phyloP scores from a whole-genome alignment of 2,329 filamentous ascomycete species.

The Trichoderma aggressivum region DNA sequence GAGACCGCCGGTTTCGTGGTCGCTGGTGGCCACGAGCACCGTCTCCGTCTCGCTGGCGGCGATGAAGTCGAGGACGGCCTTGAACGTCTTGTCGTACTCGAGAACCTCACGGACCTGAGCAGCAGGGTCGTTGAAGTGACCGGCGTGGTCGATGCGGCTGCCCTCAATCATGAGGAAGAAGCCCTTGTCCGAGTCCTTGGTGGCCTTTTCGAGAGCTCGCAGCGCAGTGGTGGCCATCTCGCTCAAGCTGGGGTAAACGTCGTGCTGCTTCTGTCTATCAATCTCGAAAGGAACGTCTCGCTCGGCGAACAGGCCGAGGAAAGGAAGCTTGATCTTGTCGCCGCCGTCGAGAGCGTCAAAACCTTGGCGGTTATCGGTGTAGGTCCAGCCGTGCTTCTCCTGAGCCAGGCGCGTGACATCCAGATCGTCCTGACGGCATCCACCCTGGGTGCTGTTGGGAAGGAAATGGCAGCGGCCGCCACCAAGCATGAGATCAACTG shows the following conservation, averaged over 20 bases:
- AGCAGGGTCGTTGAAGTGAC: conserved; percentile 78
- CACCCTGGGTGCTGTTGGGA: conserved; percentile 73
- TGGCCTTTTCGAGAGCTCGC: conserved; percentile 74
- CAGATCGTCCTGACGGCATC: conserved; percentile 76
- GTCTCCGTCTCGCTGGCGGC: conserved; percentile 68
- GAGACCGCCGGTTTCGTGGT: conserved; percentile 94
- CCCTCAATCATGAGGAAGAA: conserved; percentile 99
- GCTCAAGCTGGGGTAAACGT: conserved; percentile 81
- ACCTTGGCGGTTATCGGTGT: conserved; percentile 65
- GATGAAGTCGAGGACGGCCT: conserved; percentile 80
- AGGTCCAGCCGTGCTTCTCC: conserved; percentile 74
- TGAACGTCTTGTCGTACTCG: conserved; percentile 88
- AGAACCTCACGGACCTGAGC: conserved; percentile 88
- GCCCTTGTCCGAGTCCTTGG: conserved; percentile 77
- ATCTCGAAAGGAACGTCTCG: conserved; percentile 90
- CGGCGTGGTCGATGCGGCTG: conserved; percentile 92
- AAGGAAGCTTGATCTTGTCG: conserved; percentile 67
- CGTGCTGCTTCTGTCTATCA: conserved; percentile 74
- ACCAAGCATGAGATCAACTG: conserved; percentile 89
- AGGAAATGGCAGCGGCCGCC: conserved; percentile 93
- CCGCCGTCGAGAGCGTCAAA: conserved; percentile 74
- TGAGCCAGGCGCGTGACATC: conserved; percentile 72
- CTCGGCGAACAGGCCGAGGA: conserved; percentile 80
- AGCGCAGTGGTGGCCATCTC: conserved; percentile 89
- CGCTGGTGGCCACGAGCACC: conserved; percentile 83